Evolutionary conservation across 257 asterid genomes (phyloP).

Genomic region (Gardenia jasminoides): DNA sequence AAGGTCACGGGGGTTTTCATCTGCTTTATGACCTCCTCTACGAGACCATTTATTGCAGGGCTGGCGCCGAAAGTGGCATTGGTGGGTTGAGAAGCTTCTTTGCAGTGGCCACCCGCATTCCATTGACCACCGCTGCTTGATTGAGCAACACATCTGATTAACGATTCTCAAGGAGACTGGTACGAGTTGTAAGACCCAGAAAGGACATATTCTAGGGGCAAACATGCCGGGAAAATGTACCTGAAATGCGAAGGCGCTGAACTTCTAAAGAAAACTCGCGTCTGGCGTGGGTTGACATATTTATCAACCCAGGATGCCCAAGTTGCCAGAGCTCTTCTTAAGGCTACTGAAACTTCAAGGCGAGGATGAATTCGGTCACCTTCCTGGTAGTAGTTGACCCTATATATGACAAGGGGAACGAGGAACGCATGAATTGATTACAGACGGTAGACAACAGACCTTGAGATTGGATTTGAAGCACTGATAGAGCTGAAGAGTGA

Average conservation of each 20-base stretch:
- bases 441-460: too few relatives aligned
- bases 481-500: too few relatives aligned
- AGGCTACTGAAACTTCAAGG: constrained; percentile 69
- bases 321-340: constrained; percentile 57
- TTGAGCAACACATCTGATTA: neutral
- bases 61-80: constrained; percentile 34
- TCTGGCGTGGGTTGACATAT: constrained; percentile 57
- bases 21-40: constrained; percentile 54
- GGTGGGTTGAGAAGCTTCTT: constrained; percentile 64
- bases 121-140: constrained; percentile 74
- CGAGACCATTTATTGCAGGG: constrained; percentile 55
- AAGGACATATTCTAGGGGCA: neutral
- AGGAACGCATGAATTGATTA: neutral
- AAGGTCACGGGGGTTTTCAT: constrained; percentile 70
- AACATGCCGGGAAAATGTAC: constrained; percentile 27
- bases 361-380: constrained; percentile 63
- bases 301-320: constrained; percentile 91
- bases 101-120: constrained; percentile 91
- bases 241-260: constrained; percentile 97
- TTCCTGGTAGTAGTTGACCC: constrained; percentile 88
- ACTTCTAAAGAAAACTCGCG: constrained; percentile 81
- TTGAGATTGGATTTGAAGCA: too few relatives aligned
- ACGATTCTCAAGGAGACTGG: neutral
- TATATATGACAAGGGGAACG: constrained; percentile 5
- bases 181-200: neutral